phyloP scores from a whole-genome alignment of 2,329 filamentous ascomycete species.

The Trichoderma cornu-damae region DNA sequence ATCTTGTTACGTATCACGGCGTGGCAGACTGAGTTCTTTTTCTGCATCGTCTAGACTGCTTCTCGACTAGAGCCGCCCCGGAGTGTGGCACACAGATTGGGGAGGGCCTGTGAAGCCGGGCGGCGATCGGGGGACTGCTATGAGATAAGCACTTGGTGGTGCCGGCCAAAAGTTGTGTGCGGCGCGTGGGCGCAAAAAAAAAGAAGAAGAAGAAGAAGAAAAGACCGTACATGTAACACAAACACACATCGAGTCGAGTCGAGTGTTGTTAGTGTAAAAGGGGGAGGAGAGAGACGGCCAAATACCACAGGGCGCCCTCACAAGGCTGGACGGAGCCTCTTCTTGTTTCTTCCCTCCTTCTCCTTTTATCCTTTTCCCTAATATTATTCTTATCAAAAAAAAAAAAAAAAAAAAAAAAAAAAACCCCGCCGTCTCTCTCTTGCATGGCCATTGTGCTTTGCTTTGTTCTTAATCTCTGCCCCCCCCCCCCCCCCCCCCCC shows the following conservation, averaged over 20 bases:
- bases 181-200: too few species aligned
- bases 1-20: background rate
- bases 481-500: too few species aligned
- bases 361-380: too few species aligned
- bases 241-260: too few species aligned
- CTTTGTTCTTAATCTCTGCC: background rate
- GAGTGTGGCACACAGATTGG: background rate
- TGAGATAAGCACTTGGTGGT: slow-evolving; percentile 6
- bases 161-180: too few species aligned
- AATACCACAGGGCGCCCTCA: background rate
- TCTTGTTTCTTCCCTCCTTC: background rate
- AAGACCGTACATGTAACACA: background rate
- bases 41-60: background rate
- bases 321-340: background rate
- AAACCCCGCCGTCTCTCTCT: too few species aligned
- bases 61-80: background rate
- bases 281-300: background rate
- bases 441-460: too few species aligned
- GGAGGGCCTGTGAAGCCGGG: background rate
- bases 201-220: background rate
- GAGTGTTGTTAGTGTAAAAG: too few species aligned
- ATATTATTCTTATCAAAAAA: too few species aligned
- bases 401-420: too few species aligned
- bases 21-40: slow-evolving; percentile 10
- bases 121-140: background rate